Evolutionary conservation across 2,329 filamentous ascomycete genomes (phyloP).

Genomic region (Macroventuria anomochaeta): DNA sequence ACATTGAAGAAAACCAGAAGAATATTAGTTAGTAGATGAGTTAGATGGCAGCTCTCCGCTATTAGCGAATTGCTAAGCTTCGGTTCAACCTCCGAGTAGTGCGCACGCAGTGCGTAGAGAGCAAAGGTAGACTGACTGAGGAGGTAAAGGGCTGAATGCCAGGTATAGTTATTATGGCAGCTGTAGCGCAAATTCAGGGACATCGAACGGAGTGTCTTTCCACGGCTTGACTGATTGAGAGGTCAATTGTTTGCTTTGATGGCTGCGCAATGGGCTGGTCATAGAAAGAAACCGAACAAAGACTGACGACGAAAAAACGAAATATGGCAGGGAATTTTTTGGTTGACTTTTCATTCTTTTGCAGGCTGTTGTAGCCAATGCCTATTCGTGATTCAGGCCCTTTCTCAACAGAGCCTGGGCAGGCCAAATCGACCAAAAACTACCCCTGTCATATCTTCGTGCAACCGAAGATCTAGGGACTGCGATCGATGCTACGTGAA

Average conservation of each 20-base stretch:
- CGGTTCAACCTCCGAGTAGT: too few relatives aligned
- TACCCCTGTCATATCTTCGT: background rate
- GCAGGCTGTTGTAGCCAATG: constrained; percentile 21
- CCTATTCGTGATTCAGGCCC: constrained; percentile 1
- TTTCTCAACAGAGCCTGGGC: background rate
- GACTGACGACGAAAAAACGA: background rate
- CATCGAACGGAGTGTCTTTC: background rate
- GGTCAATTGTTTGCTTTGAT: background rate
- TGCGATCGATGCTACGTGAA: background rate
- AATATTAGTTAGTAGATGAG: too few relatives aligned
- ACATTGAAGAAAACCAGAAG: background rate
- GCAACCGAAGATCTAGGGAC: background rate
- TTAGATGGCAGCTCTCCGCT: too few relatives aligned
- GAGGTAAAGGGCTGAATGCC: background rate
- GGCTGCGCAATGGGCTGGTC: background rate
- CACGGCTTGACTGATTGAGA: background rate
- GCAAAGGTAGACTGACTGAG: background rate
- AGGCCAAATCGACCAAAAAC: constrained; percentile 18
- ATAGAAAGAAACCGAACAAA: background rate
- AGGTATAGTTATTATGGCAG: background rate
- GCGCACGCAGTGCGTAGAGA: background rate
- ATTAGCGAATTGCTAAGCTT: background rate
- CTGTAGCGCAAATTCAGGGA: background rate
- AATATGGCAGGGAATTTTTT: background rate
- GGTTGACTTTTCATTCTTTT: constrained; percentile 24